A percentile compares a stretch with the other conserved stretches of the same genome.
Evolutionary conservation across 2,329 filamentous ascomycete genomes (phyloP).

Genomic region (Sarocladiaceae sp.): DNA sequence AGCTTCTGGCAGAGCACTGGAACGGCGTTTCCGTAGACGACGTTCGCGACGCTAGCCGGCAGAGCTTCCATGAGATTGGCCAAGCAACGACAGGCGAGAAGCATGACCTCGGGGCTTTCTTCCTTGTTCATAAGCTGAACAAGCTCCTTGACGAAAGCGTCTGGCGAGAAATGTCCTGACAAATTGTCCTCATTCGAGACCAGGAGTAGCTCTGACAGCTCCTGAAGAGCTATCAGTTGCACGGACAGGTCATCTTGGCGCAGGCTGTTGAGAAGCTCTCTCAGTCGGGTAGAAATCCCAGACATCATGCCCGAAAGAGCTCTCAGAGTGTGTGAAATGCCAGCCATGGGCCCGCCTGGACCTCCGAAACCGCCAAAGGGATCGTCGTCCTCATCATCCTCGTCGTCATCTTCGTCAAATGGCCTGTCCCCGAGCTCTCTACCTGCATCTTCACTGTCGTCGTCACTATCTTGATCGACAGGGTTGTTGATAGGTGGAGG

Average conservation of each 20-base stretch:
- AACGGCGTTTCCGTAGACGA: conserved; percentile 96
- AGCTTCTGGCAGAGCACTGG: conserved; percentile 93
- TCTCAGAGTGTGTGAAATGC: conserved; percentile 75
- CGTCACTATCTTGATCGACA: conserved; percentile 11
- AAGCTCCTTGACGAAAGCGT: conserved; percentile 92
- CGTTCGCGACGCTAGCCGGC: conserved; percentile 86
- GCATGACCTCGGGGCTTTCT: conserved; percentile 95
- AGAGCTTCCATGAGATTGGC: conserved; percentile 98
- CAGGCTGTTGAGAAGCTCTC: conserved; percentile 72
- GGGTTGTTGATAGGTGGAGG: conserved; percentile 33
- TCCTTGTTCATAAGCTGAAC: conserved; percentile 91
- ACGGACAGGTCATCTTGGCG: conserved; percentile 82
- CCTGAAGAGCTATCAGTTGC: conserved; percentile 88
- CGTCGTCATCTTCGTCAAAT: conserved; percentile 22
- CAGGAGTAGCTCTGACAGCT: conserved; percentile 86
- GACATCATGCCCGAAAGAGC: conserved; percentile 91
- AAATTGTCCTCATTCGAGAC: conserved; percentile 97
- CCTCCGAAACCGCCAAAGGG: conserved; percentile 65
- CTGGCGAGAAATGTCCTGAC: conserved; percentile 89
- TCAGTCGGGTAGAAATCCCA: conserved; percentile 72
- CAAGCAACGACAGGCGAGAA: conserved; percentile 89
- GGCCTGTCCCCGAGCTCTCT: not conserved
- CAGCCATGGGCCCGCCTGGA: conserved; percentile 55
- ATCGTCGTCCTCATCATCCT: conserved; percentile 52
- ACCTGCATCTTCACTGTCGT: conserved; percentile 17